phyloP scores from a whole-genome alignment of 1,284 basidiomycete genomes.

The Rhizoctonia solani region DNA sequence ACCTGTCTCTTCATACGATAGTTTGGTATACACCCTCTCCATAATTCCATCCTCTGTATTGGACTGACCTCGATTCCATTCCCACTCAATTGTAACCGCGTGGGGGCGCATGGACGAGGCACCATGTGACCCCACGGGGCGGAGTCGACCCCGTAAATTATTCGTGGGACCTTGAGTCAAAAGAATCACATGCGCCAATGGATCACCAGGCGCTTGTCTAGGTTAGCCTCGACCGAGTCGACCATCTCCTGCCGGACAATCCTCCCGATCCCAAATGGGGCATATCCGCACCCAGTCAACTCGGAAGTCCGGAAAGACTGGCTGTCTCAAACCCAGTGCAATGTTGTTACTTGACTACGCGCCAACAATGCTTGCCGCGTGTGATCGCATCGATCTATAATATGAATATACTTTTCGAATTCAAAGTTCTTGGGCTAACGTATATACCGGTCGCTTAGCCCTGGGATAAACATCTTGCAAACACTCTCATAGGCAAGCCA shows the following conservation, averaged over 20 bases:
- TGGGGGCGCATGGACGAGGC: too few relatives aligned
- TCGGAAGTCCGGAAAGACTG: too few relatives aligned
- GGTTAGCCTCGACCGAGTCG: not conserved
- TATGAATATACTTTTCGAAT: not conserved
- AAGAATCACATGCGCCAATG: conserved; percentile 14
- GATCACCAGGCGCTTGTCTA: not conserved
- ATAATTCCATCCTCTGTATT: too few relatives aligned
- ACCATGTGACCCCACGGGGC: conserved; percentile 11
- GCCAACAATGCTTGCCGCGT: too few relatives aligned
- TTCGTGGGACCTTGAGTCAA: not conserved
- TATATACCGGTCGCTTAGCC: not conserved
- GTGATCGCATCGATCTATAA: not conserved
- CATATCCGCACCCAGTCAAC: too few relatives aligned
- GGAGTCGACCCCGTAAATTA: not conserved
- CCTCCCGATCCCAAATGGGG: too few relatives aligned
- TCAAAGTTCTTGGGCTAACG: not conserved
- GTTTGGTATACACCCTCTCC: too few relatives aligned
- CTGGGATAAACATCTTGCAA: not conserved
- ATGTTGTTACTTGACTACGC: too few relatives aligned
- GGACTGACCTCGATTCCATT: not conserved
- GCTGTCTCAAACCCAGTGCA: too few relatives aligned
- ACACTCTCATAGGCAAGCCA: too few relatives aligned
- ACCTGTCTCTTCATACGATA: too few relatives aligned
- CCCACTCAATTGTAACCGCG: too few relatives aligned
- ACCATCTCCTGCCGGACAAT: not conserved